Conservation (phyloP, 2,329 filamentous ascomycete species). For the Rugonectria rugulosa region DNA sequence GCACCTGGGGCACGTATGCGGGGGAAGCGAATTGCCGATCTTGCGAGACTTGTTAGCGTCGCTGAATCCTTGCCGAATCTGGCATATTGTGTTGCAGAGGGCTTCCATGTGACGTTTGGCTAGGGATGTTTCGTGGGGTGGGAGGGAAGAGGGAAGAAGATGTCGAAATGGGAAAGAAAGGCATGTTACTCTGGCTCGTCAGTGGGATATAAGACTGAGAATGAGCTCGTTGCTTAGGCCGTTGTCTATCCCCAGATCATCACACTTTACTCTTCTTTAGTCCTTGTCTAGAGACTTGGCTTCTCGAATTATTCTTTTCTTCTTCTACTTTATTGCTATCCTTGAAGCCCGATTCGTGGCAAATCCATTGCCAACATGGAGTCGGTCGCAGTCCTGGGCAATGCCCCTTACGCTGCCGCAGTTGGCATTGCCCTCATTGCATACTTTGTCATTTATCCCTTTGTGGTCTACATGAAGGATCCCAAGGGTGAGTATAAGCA, state of each 20-base stretch:
- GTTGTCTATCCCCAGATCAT: not conserved
- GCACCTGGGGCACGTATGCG: slow-evolving; percentile 11
- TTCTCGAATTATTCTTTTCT: not conserved
- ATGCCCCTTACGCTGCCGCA: slow-evolving; percentile 25
- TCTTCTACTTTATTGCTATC: not conserved
- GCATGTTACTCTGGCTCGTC: not conserved
- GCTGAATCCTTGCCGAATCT: slow-evolving; percentile 22
- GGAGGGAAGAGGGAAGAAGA: not conserved
- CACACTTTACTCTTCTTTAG: not conserved
- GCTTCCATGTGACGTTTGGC: not conserved
- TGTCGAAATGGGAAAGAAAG: not conserved
- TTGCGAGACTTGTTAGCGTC: slow-evolving; percentile 9
- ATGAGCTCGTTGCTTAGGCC: too few species aligned
- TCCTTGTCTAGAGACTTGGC: not conserved
- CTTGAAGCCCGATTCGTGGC: not conserved
- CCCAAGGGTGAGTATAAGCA: slow-evolving; percentile 33
- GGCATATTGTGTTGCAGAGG: not conserved
- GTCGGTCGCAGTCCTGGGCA: slow-evolving; percentile 21
- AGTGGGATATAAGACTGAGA: slow-evolving; percentile 6
- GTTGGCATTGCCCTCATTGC: slow-evolving; percentile 12
- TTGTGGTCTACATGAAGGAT: slow-evolving; percentile 42
- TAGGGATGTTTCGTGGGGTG: not conserved
- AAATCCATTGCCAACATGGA: not conserved
- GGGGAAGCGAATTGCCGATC: slow-evolving; percentile 15
- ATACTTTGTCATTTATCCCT: slow-evolving; percentile 26